A percentile compares a stretch with the other conserved stretches of the same genome.
Evolutionary conservation across 495 filamentous ascomycete species (phyloP).

Genomic region (Trichocladium uniseriatum): DNA sequence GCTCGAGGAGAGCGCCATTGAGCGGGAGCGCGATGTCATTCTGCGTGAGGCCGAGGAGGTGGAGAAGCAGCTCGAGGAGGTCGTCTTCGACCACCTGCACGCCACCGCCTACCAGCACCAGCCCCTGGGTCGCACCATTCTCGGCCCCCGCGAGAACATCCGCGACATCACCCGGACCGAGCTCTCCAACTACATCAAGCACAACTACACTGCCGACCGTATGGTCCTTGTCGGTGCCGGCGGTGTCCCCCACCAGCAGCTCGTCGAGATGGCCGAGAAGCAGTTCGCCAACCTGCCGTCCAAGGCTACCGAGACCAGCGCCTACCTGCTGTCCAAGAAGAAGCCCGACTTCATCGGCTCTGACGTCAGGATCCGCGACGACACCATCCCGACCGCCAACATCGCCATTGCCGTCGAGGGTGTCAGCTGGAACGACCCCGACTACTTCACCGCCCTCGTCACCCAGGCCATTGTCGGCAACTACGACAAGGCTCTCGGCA

Average conservation of each 20-base stretch:
- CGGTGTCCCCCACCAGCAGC: slow-evolving; percentile 84
- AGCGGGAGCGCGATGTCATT: slow-evolving; percentile 96
- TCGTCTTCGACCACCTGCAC: slow-evolving; percentile 98
- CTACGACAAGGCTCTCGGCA: slow-evolving; percentile 98
- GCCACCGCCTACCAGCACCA: slow-evolving; percentile 95
- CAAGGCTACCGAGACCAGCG: slow-evolving; percentile 58
- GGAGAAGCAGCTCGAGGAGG: slow-evolving; percentile 98
- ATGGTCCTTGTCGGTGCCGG: slow-evolving; percentile 98
- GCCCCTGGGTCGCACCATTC: slow-evolving; percentile 93
- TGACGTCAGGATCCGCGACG: slow-evolving; percentile 88
- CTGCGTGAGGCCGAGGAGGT: slow-evolving; percentile 98
- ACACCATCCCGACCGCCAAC: slow-evolving; percentile 91
- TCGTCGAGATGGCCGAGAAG: slow-evolving; percentile 94
- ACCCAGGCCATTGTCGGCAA: slow-evolving; percentile 98
- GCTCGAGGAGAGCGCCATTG: slow-evolving; percentile 83
- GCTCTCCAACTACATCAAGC: slow-evolving; percentile 90
- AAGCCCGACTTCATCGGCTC: slow-evolving; percentile 93
- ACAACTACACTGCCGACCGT: slow-evolving; percentile 97
- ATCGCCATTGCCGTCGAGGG: slow-evolving; percentile 98
- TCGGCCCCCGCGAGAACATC: slow-evolving; percentile 97
- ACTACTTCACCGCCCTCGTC: slow-evolving; percentile 97
- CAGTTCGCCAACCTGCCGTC: slow-evolving; percentile 73
- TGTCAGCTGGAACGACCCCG: slow-evolving; percentile 97
- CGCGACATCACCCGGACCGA: slow-evolving; percentile 85
- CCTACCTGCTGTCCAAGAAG: slow-evolving; percentile 66